A percentile compares a stretch with the other conserved stretches of the same genome.
These are phyloP conservation scores for Amanita phalloides DNA, from an alignment of 768 basidiomycete genomes.

Conservation along the genomic window DNA sequence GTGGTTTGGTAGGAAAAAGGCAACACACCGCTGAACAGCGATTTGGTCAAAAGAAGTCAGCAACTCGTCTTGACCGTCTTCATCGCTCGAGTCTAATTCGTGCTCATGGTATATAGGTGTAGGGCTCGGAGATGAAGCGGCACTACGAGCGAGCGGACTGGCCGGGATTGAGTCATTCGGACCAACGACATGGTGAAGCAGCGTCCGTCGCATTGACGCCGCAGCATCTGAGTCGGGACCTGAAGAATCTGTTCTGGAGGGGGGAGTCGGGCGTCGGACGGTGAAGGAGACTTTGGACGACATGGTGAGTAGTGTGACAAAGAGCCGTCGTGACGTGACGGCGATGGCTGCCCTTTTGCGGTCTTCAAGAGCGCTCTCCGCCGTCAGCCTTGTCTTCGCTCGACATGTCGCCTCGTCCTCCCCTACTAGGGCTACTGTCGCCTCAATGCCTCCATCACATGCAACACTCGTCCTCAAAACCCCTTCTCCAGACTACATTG, in stretches of 20 bases:
- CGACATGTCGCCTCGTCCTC: conserved; percentile 1
- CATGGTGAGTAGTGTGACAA: neutral
- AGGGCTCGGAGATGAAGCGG: conserved; percentile 33
- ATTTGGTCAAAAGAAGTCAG: conserved; percentile 65
- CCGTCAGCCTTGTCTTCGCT: neutral
- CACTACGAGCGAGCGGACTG: conserved; percentile 46
- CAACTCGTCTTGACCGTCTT: conserved; percentile 59
- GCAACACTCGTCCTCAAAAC: conserved; percentile 38
- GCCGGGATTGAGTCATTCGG: conserved; percentile 30
- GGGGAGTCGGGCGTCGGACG: conserved; percentile 67
- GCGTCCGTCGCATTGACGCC: conserved; percentile 44
- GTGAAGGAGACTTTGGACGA: conserved; percentile 65
- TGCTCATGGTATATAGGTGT: conserved; percentile 15
- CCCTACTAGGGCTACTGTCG: conserved; percentile 21
- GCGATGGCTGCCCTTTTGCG: neutral
- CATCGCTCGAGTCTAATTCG: conserved; percentile 45
- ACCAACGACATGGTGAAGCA: conserved; percentile 45
- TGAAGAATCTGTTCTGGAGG: conserved; percentile 50
- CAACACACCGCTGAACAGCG: conserved; percentile 80
- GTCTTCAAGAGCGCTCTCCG: neutral
- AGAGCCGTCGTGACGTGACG: neutral
- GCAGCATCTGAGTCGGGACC: conserved; percentile 52
- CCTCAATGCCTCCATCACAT: conserved; percentile 31
- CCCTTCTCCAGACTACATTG: conserved; percentile 43
- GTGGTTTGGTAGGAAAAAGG: conserved; percentile 8